Percentiles rank a stretch among this genome's conserved stretches.
Conservation (phyloP, 2,329 filamentous ascomycete species). For the Aspergillus sp. region DNA sequence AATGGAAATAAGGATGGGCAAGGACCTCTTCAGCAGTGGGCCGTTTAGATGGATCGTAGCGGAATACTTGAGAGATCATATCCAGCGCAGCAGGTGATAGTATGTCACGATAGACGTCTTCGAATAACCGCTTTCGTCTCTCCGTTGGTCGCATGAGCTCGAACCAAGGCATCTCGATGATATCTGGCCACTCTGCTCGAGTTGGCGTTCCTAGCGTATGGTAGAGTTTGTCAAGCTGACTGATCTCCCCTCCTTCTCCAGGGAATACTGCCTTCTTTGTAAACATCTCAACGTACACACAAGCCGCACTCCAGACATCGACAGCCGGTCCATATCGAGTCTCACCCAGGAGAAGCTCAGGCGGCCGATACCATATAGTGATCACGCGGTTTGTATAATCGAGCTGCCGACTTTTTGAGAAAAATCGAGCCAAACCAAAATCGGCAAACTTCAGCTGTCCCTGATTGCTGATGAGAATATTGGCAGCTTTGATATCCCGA, state of each 20-base stretch:
- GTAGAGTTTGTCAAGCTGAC: slow-evolving; percentile 96
- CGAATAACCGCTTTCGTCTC: slow-evolving; percentile 74
- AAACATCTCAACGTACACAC: slow-evolving; percentile 96
- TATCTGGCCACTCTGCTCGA: slow-evolving; percentile 80
- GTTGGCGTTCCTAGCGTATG: slow-evolving; percentile 87
- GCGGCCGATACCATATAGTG: slow-evolving; percentile 96
- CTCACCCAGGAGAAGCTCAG: slow-evolving; percentile 87
- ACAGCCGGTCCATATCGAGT: slow-evolving; percentile 88
- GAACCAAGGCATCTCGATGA: slow-evolving; percentile 97
- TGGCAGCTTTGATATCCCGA: slow-evolving; percentile 97
- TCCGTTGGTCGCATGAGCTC: slow-evolving; percentile 82
- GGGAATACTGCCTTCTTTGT: slow-evolving; percentile 92
- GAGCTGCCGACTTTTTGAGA: slow-evolving; percentile 85
- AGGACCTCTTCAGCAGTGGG: slow-evolving; percentile 84
- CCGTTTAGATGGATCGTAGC: slow-evolving; percentile 82
- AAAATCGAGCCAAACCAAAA: slow-evolving; percentile 95
- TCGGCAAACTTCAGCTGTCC: slow-evolving; percentile 92
- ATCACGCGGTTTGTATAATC: slow-evolving; percentile 99
- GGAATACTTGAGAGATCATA: slow-evolving; percentile 81
- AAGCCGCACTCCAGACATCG: slow-evolving; percentile 96
- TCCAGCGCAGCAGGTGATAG: slow-evolving; percentile 82
- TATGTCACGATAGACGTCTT: slow-evolving; percentile 77
- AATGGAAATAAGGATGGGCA: slow-evolving; percentile 83
- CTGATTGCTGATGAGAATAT: slow-evolving; percentile 89
- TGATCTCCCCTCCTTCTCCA: slow-evolving; percentile 93